Evolutionary conservation across 768 basidiomycete species (phyloP).

Genomic region (Paxillus involutus): DNA sequence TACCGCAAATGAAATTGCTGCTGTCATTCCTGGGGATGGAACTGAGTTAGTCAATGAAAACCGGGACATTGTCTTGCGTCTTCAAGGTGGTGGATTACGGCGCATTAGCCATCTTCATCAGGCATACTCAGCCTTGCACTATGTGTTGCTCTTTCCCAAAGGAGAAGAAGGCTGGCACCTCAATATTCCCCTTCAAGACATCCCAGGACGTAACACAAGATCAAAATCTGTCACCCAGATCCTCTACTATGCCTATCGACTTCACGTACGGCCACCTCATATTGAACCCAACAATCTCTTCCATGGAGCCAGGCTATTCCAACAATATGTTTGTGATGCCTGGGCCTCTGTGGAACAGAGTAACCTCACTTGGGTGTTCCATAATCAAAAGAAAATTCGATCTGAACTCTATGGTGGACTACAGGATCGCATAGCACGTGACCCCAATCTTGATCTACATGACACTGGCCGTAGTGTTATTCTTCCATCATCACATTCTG

Average conservation of each 20-base stretch:
- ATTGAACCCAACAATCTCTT: conserved; percentile 29
- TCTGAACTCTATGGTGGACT: conserved; percentile 36
- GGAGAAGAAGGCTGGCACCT: conserved; percentile 40
- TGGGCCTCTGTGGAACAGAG: conserved; percentile 46
- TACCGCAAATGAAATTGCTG: conserved; percentile 41
- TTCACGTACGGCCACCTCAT: conserved; percentile 21
- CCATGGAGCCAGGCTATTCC: conserved; percentile 39
- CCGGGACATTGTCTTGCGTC: conserved; percentile 36
- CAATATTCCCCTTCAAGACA: conserved; percentile 11
- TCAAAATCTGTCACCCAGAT: conserved; percentile 29
- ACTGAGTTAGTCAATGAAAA: conserved; percentile 3
- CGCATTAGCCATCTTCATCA: conserved; percentile 36
- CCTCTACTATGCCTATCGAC: conserved; percentile 30
- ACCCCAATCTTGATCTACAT: conserved; percentile 24
- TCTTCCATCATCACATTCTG: conserved; percentile 43
- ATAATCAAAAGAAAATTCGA: conserved; percentile 36
- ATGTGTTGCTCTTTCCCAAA: conserved; percentile 43
- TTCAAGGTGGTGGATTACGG: conserved; percentile 23
- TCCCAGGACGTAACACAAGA: neutral
- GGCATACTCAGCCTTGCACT: conserved; percentile 39
- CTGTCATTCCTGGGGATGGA: conserved; percentile 38
- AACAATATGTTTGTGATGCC: conserved; percentile 44
- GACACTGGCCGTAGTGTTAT: conserved; percentile 34
- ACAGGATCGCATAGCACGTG: conserved; percentile 26
- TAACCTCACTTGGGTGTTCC: conserved; percentile 32